These are phyloP conservation scores for Saccharomyces pastorianus DNA, from an alignment of 1,139 yeast genomes.

Conservation along the genomic window DNA sequence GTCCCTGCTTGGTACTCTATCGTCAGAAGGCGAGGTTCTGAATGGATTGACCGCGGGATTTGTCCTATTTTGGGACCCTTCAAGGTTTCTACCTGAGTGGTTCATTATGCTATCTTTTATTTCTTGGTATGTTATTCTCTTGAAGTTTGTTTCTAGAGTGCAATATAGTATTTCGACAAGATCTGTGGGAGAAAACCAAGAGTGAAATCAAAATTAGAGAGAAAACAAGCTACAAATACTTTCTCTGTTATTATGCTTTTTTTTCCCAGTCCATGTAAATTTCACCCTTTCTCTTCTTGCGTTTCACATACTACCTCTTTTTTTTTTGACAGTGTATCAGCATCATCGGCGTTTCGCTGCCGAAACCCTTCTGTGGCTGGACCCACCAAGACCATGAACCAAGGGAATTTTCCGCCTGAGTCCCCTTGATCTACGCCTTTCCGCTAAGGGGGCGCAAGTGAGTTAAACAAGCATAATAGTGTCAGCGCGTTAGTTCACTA, in stretches of 20 bases:
- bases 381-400: background rate
- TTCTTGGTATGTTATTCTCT: background rate
- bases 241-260: background rate
- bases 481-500: background rate
- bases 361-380: constrained; percentile 1
- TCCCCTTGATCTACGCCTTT: background rate
- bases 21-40: background rate
- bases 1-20: constrained; percentile 1
- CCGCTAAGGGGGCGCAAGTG: background rate
- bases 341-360: background rate
- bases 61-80: background rate
- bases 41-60: background rate
- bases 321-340: background rate
- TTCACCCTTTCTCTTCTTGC: background rate
- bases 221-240: background rate
- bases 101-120: background rate
- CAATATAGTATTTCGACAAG: background rate
- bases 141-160: background rate
- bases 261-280: background rate
- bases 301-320: background rate
- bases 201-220: background rate
- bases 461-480: background rate
- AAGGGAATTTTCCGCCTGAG: background rate
- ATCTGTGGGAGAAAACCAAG: background rate
- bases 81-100: background rate